Evolutionary conservation across 2,329 filamentous ascomycete genomes (phyloP).

Genomic region (Davidsoniella neocaledoniae): DNA sequence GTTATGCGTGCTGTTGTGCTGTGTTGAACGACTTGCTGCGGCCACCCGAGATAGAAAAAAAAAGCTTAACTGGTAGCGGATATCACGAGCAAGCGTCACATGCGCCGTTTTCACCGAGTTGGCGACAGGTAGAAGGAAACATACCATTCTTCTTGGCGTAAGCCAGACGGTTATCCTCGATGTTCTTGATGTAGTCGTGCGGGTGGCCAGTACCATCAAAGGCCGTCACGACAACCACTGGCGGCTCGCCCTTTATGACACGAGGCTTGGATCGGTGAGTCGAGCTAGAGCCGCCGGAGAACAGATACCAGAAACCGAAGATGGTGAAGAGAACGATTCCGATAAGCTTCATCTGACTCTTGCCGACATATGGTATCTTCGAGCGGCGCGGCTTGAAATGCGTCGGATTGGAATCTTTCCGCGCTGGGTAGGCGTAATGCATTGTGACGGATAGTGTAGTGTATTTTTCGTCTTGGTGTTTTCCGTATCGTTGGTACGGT

Average conservation of each 20-base stretch:
- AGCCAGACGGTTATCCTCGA: slow-evolving; percentile 66
- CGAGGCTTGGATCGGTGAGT: slow-evolving; percentile 10
- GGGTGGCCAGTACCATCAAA: slow-evolving; percentile 38
- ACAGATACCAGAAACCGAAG: slow-evolving; percentile 42
- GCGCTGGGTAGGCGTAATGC: slow-evolving; percentile 81
- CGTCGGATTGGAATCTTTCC: slow-evolving; percentile 63
- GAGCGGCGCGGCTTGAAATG: slow-evolving; percentile 49
- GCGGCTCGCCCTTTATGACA: slow-evolving; percentile 29
- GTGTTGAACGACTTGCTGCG: slow-evolving; percentile 1
- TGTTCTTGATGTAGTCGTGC: slow-evolving; percentile 48
- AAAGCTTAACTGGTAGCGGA: background rate
- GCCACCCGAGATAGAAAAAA: background rate
- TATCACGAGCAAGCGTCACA: background rate
- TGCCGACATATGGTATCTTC: slow-evolving; percentile 35
- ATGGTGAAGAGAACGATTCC: slow-evolving; percentile 37
- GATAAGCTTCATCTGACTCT: slow-evolving; percentile 44
- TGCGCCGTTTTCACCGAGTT: background rate
- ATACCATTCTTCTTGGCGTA: slow-evolving; percentile 80
- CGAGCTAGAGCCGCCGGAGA: slow-evolving; percentile 23
- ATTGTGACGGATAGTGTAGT: slow-evolving; percentile 29
- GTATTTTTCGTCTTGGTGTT: background rate
- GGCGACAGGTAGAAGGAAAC: slow-evolving; percentile 16
- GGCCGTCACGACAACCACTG: slow-evolving; percentile 69
- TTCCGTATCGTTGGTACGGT: background rate
- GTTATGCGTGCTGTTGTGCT: background rate